phyloP scores from a whole-genome alignment of 495 filamentous ascomycete genomes.

The Wilcoxina mikolae region DNA sequence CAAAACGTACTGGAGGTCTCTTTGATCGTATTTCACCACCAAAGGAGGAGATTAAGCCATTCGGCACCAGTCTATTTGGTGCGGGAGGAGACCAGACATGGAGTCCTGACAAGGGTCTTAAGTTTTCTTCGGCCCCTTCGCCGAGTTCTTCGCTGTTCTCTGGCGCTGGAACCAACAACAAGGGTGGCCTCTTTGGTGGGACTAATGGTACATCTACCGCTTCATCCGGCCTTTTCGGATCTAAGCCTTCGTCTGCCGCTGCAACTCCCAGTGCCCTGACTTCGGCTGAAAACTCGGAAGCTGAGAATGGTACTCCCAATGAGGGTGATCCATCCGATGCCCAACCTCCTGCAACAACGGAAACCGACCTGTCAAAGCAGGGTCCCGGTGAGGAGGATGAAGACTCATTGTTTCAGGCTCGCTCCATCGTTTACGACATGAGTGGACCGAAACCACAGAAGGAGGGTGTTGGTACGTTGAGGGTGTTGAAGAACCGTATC shows the following conservation, averaged over 20 bases:
- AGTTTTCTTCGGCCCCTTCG: constrained; percentile 10
- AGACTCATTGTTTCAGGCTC: constrained; percentile 17
- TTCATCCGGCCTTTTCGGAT: neutral
- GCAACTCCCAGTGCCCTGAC: neutral
- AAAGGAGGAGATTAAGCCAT: constrained; percentile 10
- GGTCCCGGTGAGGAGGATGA: constrained; percentile 27
- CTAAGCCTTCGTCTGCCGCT: neutral
- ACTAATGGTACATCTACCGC: neutral
- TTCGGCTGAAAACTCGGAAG: neutral
- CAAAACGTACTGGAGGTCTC: constrained; percentile 9
- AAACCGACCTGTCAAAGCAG: constrained; percentile 14
- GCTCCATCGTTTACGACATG: constrained; percentile 21
- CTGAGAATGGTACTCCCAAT: neutral
- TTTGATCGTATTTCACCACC: constrained; percentile 18
- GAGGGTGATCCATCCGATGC: constrained; percentile 8
- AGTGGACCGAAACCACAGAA: constrained; percentile 11
- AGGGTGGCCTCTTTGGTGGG: neutral
- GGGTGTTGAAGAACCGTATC: constrained; percentile 25
- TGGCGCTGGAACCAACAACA: neutral
- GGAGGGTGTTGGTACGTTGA: constrained; percentile 14
- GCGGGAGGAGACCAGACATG: constrained; percentile 15
- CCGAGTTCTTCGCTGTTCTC: neutral
- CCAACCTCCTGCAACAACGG: neutral
- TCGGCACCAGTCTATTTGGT: constrained; percentile 3
- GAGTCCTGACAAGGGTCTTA: constrained; percentile 12